Base-by-base conservation (phyloP, 2,329 filamentous ascomycete species). In the Ophiostoma triangulosporum region DNA sequence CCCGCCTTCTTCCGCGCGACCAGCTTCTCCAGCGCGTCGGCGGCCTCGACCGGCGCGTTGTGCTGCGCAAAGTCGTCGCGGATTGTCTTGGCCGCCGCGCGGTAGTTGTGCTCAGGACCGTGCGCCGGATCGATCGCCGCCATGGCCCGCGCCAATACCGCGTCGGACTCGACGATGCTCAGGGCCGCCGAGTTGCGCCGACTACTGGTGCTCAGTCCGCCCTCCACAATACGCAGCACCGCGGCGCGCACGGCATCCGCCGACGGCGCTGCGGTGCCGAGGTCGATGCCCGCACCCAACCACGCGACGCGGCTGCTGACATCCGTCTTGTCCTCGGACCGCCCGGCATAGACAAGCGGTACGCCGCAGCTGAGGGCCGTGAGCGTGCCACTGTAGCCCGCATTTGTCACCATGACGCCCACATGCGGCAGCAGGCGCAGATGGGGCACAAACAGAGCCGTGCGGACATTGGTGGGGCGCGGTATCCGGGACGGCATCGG, bases 351-450 rank as follows among this genome's bases (percentile, higher is more conserved):
- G 0, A 62, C 57, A 1, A 62, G 51, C 15, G 60, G 60, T 0
- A 61, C 59, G 20, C 60, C 60, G 31, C 56, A 57, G 20, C 27
- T 43, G n/a, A 62, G 51, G 1, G 59, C 60, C 1, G 54, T 54
- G 1, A 60, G 54, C 0, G 59, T 59, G 3, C 57, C 58, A 29
- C 56, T 57, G 48, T 61, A 62, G 14, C 59, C 59, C 14, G 55
- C 60, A 45, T 61, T 60, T 14, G 57, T 60, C 3, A 60, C 57
- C 57, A 61, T 57, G 31, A 55, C 53, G 40, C 56, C 59, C 3
- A 60, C 60, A n/a, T 61, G 57, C 5, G 60, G 60, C 3, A 62
- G 45, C 1, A 61, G 56, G 12, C 48, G 54, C 9, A 57, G 51
- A 31, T 59, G 58, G 0, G 60, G 59, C 3, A 62, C 9, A 20